A percentile compares a stretch with the other conserved stretches of the same genome.
phyloP scores from a whole-genome alignment of 768 basidiomycete genomes.

The Tephrocybe sp. region DNA sequence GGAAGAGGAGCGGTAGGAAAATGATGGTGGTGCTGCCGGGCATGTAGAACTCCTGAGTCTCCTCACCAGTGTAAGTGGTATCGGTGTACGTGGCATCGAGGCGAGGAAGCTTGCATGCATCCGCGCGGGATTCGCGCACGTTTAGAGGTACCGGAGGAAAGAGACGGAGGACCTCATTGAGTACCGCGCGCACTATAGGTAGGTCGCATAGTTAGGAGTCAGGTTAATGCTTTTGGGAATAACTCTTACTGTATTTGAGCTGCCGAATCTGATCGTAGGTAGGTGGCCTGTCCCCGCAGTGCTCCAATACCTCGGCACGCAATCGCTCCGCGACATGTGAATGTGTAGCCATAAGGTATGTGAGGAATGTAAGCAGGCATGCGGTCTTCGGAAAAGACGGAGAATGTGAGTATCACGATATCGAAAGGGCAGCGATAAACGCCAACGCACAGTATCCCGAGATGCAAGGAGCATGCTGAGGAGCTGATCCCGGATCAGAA shows the following conservation, averaged over 20 bases:
- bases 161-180: constrained; percentile 75
- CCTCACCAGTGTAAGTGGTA: constrained; percentile 14
- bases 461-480: constrained; percentile 76
- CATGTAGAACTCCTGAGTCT: constrained; percentile 51
- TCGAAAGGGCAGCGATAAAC: not conserved
- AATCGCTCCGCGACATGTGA: constrained; percentile 53
- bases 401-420: constrained; percentile 1
- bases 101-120: constrained; percentile 48
- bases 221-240: not conserved
- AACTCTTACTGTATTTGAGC: constrained; percentile 59
- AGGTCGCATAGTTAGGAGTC: constrained; percentile 3
- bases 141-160: constrained; percentile 82
- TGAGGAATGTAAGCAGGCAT: constrained; percentile 62
- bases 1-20: constrained; percentile 60
- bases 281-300: constrained; percentile 50
- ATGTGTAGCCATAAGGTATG: constrained; percentile 67
- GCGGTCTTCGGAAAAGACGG: constrained; percentile 48
- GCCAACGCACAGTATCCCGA: constrained; percentile 63
- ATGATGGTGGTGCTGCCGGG: constrained; percentile 55
- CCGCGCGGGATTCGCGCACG: constrained; percentile 52
- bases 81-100: constrained; percentile 46
- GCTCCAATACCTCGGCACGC: constrained; percentile 57
- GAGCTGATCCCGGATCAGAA: constrained; percentile 72
- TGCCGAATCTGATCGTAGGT: constrained; percentile 55
- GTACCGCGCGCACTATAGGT: constrained; percentile 62